phyloP scores from a whole-genome alignment of 768 basidiomycete species.

The Tulasnella calospora region DNA sequence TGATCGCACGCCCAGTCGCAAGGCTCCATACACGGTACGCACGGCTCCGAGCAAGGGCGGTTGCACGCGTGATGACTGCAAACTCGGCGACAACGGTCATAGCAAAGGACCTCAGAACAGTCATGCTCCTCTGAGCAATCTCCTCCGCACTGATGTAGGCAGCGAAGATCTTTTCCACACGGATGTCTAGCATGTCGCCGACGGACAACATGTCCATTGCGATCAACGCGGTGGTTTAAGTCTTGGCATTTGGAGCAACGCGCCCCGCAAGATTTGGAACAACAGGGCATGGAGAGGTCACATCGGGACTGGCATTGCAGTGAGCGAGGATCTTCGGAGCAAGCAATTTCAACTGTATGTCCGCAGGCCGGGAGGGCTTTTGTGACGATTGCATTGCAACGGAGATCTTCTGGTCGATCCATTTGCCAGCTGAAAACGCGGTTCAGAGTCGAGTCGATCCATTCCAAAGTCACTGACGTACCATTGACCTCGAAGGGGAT shows the following conservation, averaged over 20 bases:
- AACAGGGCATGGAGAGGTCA: constrained; percentile 47
- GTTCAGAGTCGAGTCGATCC: neutral
- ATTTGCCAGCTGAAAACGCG: constrained; percentile 41
- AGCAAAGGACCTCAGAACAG: constrained; percentile 46
- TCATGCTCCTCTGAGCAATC: constrained; percentile 48
- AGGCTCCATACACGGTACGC: constrained; percentile 57
- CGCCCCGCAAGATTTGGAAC: constrained; percentile 48
- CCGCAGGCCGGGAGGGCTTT: constrained; percentile 53
- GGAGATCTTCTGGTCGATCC: constrained; percentile 43
- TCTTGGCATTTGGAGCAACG: constrained; percentile 50
- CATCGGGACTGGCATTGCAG: constrained; percentile 45
- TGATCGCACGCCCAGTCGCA: constrained; percentile 62
- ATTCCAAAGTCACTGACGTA: neutral
- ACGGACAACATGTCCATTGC: constrained; percentile 27
- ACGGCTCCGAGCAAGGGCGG: constrained; percentile 48
- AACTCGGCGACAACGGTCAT: constrained; percentile 46
- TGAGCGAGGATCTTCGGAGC: constrained; percentile 43
- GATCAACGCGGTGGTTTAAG: neutral
- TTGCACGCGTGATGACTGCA: constrained; percentile 53
- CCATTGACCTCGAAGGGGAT: constrained; percentile 6
- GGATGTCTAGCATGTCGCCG: constrained; percentile 44
- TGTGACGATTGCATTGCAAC: constrained; percentile 43
- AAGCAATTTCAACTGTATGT: constrained; percentile 47
- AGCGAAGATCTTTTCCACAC: constrained; percentile 51
- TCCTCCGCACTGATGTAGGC: constrained; percentile 51